These are phyloP conservation scores for Komagataella pseudopastoris DNA, from an alignment of 805 yeast genomes.

Conservation along the genomic window DNA sequence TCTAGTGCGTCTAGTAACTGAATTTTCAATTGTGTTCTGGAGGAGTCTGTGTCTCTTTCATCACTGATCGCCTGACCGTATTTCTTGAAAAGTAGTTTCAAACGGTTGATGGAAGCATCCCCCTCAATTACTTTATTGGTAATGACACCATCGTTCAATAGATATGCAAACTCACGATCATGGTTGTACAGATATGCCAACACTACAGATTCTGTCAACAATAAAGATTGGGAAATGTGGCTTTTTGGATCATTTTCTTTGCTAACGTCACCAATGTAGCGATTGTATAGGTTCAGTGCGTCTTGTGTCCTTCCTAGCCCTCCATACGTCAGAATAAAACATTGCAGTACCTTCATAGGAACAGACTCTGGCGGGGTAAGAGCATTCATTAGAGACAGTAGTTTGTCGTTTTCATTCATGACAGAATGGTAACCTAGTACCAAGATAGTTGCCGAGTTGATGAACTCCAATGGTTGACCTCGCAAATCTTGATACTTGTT, in stretches of 20 bases:
- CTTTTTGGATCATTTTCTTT: slow-evolving; percentile 4
- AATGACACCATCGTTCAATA: slow-evolving; percentile 15
- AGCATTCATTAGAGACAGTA: slow-evolving; percentile 12
- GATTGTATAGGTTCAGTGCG: slow-evolving; percentile 18
- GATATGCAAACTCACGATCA: slow-evolving; percentile 18
- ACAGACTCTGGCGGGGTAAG: slow-evolving; percentile 15
- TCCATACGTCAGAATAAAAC: slow-evolving; percentile 12
- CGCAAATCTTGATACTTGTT: slow-evolving; percentile 12
- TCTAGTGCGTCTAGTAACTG: background rate
- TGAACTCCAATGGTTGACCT: slow-evolving; percentile 10
- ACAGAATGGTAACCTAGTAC: slow-evolving; percentile 13
- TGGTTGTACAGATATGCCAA: slow-evolving; percentile 10
- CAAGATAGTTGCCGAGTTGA: slow-evolving; percentile 11
- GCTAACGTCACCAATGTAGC: slow-evolving; percentile 9
- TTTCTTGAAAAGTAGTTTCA: slow-evolving; percentile 13
- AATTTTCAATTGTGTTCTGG: slow-evolving; percentile 1
- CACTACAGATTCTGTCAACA: slow-evolving; percentile 12
- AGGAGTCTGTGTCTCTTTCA: slow-evolving; percentile 6
- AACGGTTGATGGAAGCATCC: slow-evolving; percentile 7
- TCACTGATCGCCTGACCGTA: slow-evolving; percentile 16
- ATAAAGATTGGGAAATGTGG: slow-evolving; percentile 2
- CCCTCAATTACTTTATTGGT: slow-evolving; percentile 13
- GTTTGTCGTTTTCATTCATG: slow-evolving; percentile 3
- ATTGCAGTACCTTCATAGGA: slow-evolving; percentile 12
- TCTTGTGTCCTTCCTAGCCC: slow-evolving; percentile 16